phyloP scores from a whole-genome alignment of 495 filamentous ascomycete species.

The Terfezia boudieri region DNA sequence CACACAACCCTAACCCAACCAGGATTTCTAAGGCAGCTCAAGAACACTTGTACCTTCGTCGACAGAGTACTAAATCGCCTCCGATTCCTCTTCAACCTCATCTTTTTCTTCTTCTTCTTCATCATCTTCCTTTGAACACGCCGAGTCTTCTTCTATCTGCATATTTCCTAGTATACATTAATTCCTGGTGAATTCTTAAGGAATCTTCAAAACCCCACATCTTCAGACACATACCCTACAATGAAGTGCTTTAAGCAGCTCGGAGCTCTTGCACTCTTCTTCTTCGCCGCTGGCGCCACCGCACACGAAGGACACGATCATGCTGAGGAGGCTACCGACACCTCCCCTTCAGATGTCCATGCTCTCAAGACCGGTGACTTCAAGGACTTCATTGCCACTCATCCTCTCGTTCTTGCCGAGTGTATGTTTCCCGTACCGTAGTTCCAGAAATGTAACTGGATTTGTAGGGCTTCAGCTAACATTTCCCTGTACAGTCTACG shows the following conservation, averaged over 20 bases:
- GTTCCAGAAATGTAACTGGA: conserved; percentile 2
- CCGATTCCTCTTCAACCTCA: not conserved
- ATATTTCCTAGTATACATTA: not conserved
- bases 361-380: conserved; percentile 73
- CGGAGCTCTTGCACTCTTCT: conserved; percentile 12
- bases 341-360: conserved; percentile 48
- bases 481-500: conserved; percentile 30
- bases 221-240: not conserved
- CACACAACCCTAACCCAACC: conserved; percentile 5
- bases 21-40: not conserved
- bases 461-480: not conserved
- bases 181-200: not conserved
- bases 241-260: conserved; percentile 20
- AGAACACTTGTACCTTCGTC: conserved; percentile 11
- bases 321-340: conserved; percentile 29
- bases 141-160: not conserved
- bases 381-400: conserved; percentile 56
- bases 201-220: not conserved
- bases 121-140: not conserved
- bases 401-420: conserved; percentile 62
- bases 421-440: conserved; percentile 29
- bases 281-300: not conserved
- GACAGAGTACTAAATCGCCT: not conserved
- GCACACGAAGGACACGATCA: not conserved
- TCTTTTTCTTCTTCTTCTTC: not conserved